Evolutionary conservation across 2,329 filamentous ascomycete genomes (phyloP).

Genomic region (Lasiodiplodia hormozganensis): DNA sequence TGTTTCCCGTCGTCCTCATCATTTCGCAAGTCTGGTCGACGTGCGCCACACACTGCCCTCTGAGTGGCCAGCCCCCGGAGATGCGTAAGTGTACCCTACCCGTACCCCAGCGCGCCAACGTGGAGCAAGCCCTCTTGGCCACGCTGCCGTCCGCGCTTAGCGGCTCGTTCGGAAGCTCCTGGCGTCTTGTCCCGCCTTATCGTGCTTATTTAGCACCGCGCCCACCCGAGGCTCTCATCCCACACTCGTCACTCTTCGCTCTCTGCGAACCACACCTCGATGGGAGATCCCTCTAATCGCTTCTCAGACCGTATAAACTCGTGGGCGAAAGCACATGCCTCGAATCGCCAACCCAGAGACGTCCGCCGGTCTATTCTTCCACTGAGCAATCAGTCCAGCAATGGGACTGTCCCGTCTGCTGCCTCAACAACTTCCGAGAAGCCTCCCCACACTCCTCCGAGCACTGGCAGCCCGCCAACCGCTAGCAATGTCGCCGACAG

Average conservation of each 20-base stretch:
- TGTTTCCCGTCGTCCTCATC: neutral
- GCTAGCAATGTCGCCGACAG: conserved; percentile 42
- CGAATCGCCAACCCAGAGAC: conserved; percentile 43
- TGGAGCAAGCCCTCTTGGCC: conserved; percentile 28
- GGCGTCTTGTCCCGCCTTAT: conserved; percentile 14
- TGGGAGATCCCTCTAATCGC: conserved; percentile 63
- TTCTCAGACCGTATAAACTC: conserved; percentile 60
- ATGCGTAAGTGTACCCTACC: conserved; percentile 25
- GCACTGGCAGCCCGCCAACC: conserved; percentile 33
- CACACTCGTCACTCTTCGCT: conserved; percentile 28
- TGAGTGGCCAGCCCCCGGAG: conserved; percentile 25
- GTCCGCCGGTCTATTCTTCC: conserved; percentile 35
- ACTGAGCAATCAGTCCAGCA: conserved; percentile 36
- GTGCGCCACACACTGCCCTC: conserved; percentile 21
- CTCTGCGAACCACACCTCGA: conserved; percentile 47
- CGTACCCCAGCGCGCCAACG: conserved; percentile 20
- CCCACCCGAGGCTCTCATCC: conserved; percentile 4
- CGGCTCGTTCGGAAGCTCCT: conserved; percentile 22
- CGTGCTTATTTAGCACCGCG: conserved; percentile 22
- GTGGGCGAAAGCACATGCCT: conserved; percentile 55
- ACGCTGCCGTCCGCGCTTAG: conserved; percentile 13
- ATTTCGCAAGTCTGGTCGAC: conserved; percentile 9
- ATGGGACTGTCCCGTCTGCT: conserved; percentile 40
- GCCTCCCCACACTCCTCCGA: conserved; percentile 27
- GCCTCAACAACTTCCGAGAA: conserved; percentile 30